Evolutionary conservation across 352 stramenopile species (phyloP).

Genomic region (Salisapilia sapeloensis): DNA sequence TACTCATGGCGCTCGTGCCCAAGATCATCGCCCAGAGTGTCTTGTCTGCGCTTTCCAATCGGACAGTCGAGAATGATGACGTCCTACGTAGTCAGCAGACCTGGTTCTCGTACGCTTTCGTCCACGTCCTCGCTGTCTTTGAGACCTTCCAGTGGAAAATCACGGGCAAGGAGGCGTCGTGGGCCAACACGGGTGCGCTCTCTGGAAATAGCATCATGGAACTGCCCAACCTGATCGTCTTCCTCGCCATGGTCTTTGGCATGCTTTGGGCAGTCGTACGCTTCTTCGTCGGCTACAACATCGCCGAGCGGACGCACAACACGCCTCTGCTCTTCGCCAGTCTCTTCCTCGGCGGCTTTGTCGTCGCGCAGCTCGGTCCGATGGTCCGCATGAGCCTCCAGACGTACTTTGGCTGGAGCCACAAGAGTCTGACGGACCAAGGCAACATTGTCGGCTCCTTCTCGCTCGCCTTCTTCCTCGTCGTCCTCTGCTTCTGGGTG

Average conservation of each 20-base stretch:
- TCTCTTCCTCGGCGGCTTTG: constrained; percentile 40
- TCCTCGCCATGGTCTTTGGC: constrained; percentile 41
- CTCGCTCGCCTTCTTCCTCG: constrained; percentile 41
- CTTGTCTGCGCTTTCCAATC: constrained; percentile 45
- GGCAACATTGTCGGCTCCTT: constrained; percentile 61
- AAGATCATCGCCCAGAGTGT: constrained; percentile 61
- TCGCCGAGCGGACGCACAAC: constrained; percentile 35
- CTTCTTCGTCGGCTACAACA: constrained; percentile 61
- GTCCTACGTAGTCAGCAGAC: constrained; percentile 57
- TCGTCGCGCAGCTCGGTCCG: constrained; percentile 31
- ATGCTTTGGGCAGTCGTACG: constrained; percentile 41
- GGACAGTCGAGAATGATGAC: constrained; percentile 55
- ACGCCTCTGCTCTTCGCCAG: constrained; percentile 46
- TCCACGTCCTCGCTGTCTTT: constrained; percentile 55
- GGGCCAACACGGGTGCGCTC: constrained; percentile 45
- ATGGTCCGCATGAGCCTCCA: constrained; percentile 62
- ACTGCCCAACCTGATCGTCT: constrained; percentile 46
- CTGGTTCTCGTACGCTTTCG: constrained; percentile 65
- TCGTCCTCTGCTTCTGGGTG: constrained; percentile 57
- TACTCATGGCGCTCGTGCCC: constrained; percentile 49
- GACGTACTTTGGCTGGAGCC: constrained; percentile 61
- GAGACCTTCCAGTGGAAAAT: constrained; percentile 65
- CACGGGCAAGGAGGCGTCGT: constrained; percentile 48
- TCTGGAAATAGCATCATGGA: constrained; percentile 52
- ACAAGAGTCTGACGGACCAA: constrained; percentile 62